Conservation (phyloP, 108 stramenopile genomes). For the Pseudonitzschia delicatissima region DNA sequence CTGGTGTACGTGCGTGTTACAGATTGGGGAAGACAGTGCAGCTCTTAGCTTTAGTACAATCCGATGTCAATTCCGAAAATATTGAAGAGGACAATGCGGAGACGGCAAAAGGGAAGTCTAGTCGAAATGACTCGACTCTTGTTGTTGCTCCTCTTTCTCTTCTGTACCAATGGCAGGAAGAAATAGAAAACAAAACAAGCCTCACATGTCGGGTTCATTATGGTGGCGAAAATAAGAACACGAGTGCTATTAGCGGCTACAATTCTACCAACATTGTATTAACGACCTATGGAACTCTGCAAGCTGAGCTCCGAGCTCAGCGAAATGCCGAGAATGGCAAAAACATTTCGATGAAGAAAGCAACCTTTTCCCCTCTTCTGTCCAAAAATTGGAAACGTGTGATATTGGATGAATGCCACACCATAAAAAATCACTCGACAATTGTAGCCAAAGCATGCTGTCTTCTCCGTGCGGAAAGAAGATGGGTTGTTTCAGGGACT, state of each 20-base stretch:
- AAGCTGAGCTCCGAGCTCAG: slow-evolving; percentile 14
- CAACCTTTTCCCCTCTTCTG: background rate
- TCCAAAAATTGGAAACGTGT: slow-evolving; percentile 56
- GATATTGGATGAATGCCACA: slow-evolving; percentile 82
- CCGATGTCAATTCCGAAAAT: slow-evolving; percentile 18
- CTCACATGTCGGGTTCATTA: slow-evolving; percentile 60
- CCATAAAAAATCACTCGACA: slow-evolving; percentile 72
- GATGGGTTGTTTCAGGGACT: slow-evolving; percentile 86
- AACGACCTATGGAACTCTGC: slow-evolving; percentile 63
- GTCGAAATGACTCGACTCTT: slow-evolving; percentile 46
- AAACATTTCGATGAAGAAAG: no score
- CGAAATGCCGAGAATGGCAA: background rate
- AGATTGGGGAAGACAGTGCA: slow-evolving; percentile 77
- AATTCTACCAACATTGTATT: slow-evolving; percentile 71
- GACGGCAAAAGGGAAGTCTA: slow-evolving; percentile 1
- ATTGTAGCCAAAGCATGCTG: slow-evolving; percentile 71
- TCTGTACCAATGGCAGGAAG: slow-evolving; percentile 82
- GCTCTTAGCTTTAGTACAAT: slow-evolving; percentile 61
- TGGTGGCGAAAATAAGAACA: slow-evolving; percentile 34
- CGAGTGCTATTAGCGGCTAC: background rate
- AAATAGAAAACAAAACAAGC: slow-evolving; percentile 72
- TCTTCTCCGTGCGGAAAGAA: slow-evolving; percentile 48
- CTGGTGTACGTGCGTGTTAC: no score
- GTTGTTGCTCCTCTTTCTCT: slow-evolving; percentile 78
- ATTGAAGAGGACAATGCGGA: slow-evolving; percentile 32